Percentiles rank a stretch among this genome's conserved stretches.
Evolutionary conservation across 1,284 basidiomycete species (phyloP).

Genomic region (Trametes polyzona): DNA sequence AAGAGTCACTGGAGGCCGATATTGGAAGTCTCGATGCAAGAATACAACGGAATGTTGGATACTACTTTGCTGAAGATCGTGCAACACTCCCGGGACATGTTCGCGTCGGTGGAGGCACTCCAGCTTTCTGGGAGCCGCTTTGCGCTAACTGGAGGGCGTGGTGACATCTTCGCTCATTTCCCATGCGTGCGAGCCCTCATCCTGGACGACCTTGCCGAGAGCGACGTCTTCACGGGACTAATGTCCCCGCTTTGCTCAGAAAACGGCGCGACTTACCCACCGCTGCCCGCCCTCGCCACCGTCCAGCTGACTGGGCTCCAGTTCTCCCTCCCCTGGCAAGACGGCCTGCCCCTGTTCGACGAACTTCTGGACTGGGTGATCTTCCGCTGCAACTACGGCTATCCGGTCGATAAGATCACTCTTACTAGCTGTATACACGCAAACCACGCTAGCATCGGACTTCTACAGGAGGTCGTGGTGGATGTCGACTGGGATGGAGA

Average conservation of each 20-base stretch:
- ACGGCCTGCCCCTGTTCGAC: neutral
- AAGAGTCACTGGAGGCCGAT: too few species aligned
- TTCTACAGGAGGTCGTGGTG: neutral
- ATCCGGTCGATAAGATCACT: neutral
- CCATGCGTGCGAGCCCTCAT: neutral
- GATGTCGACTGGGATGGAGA: conserved; percentile 1
- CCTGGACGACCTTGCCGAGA: neutral
- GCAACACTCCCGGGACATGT: neutral
- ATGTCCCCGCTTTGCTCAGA: neutral
- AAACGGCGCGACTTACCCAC: neutral
- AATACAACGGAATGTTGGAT: too few species aligned
- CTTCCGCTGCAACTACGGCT: conserved; percentile 4
- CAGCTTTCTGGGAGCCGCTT: neutral
- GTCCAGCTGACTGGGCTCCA: neutral
- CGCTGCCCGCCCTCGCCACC: neutral
- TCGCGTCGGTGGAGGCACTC: neutral
- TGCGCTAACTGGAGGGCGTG: neutral
- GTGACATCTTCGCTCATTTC: neutral
- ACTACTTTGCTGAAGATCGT: neutral
- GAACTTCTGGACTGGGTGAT: conserved; percentile 1
- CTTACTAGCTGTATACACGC: neutral
- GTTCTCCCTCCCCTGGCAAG: neutral
- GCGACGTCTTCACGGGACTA: neutral
- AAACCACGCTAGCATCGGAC: neutral
- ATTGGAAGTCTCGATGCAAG: neutral